Conservation (phyloP, 495 filamentous ascomycete species). For the Aspergillus haitiensis region DNA sequence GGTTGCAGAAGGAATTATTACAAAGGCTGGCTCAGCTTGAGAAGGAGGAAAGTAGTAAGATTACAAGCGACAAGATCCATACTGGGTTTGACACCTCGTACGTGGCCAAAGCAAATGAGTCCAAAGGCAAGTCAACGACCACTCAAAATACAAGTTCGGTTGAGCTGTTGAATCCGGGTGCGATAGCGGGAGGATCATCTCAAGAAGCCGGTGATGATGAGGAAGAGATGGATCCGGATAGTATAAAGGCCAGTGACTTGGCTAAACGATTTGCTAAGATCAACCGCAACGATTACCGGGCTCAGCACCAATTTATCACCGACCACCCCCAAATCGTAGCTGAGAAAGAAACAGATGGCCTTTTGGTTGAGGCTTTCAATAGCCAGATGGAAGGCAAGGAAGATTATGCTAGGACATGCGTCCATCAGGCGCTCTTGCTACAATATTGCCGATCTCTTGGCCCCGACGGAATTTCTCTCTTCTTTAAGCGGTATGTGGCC, state of each 20-base stretch:
- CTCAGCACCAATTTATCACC: conserved; percentile 71
- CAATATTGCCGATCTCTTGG: conserved; percentile 94
- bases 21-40: conserved; percentile 77
- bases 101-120: conserved; percentile 61
- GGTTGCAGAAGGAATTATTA: conserved; percentile 71
- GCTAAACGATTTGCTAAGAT: conserved; percentile 79
- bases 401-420: conserved; percentile 79
- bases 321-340: conserved; percentile 72
- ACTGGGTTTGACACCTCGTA: conserved; percentile 87
- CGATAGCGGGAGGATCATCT: conserved; percentile 36
- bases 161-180: conserved; percentile 79
- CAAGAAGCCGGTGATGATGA: conserved; percentile 53
- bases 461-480: conserved; percentile 81
- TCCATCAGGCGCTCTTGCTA: conserved; percentile 87
- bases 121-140: conserved; percentile 38
- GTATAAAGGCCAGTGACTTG: conserved; percentile 71
- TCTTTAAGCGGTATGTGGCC: conserved; percentile 75
- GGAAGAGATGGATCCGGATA: conserved; percentile 66
- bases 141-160: conserved; percentile 46
- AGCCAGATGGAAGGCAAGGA: conserved; percentile 71
- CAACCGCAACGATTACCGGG: conserved; percentile 69
- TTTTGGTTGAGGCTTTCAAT: conserved; percentile 90
- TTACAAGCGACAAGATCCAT: conserved; percentile 89
- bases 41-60: conserved; percentile 83
- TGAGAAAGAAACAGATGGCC: conserved; percentile 87